phyloP scores from a whole-genome alignment of 495 filamentous ascomycete species.

The Aspergillus steynii region DNA sequence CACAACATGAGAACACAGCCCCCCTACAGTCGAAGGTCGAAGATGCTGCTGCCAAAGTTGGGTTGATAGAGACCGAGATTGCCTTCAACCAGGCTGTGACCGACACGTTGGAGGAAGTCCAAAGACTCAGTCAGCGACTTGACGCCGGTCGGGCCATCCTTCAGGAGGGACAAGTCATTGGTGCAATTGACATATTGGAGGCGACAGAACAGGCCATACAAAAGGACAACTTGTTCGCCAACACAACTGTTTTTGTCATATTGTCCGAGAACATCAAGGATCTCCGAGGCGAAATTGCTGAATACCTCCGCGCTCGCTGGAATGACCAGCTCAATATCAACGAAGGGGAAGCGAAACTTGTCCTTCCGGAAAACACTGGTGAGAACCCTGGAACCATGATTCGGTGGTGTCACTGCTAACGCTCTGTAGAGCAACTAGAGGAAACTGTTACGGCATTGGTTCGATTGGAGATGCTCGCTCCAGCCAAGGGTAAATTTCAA shows the following conservation, averaged over 20 bases:
- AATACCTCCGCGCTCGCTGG: constrained; percentile 42
- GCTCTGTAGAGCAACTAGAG: constrained; percentile 25
- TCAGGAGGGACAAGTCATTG: constrained; percentile 49
- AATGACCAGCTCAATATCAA: constrained; percentile 57
- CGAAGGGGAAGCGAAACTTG: constrained; percentile 43
- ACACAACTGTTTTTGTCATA: constrained; percentile 43
- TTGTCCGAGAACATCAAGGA: constrained; percentile 31
- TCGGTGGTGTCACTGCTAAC: constrained; percentile 6
- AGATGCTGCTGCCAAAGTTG: constrained; percentile 68
- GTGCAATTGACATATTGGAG: constrained; percentile 58
- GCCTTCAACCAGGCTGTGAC: constrained; percentile 72
- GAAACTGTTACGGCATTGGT: constrained; percentile 37
- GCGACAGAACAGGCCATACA: constrained; percentile 48
- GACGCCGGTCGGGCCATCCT: constrained; percentile 50
- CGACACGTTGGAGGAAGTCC: constrained; percentile 60
- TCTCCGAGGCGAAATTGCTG: constrained; percentile 36
- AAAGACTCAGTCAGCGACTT: constrained; percentile 39
- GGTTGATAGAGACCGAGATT: constrained; percentile 72
- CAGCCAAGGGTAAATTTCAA: constrained; percentile 36
- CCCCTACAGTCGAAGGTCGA: constrained; percentile 57
- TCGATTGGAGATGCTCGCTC: constrained; percentile 33
- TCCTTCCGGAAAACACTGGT: constrained; percentile 41
- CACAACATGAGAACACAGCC: constrained; percentile 64
- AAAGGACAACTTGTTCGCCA: constrained; percentile 32
- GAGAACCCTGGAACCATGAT: constrained; percentile 5